phyloP scores from a whole-genome alignment of 768 basidiomycete species.

The Solioccasus polychromus region DNA sequence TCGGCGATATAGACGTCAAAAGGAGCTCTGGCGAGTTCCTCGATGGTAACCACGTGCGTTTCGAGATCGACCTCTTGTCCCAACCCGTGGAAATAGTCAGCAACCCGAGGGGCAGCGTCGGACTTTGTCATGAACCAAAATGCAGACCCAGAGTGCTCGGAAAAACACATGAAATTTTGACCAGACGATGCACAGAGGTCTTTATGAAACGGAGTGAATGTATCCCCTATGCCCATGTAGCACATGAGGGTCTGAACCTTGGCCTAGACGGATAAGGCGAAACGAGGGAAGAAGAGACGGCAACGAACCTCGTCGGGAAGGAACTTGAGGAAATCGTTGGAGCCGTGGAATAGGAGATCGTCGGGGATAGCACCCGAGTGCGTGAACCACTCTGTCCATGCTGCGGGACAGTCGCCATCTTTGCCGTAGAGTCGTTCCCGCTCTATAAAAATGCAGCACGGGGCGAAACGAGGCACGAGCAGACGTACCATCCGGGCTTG shows the following conservation, averaged over 20 bases:
- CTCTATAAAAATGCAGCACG: too few relatives aligned
- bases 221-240: conserved; percentile 79
- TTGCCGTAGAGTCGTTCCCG: conserved; percentile 70
- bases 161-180: conserved; percentile 84
- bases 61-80: conserved; percentile 66
- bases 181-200: conserved; percentile 83
- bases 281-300: background rate
- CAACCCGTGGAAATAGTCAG: conserved; percentile 52
- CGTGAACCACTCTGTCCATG: conserved; percentile 65
- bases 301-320: conserved; percentile 50
- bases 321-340: conserved; percentile 56
- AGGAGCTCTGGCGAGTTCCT: conserved; percentile 62
- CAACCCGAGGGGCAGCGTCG: conserved; percentile 50
- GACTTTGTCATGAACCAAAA: conserved; percentile 87
- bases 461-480: too few relatives aligned
- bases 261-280: conserved; percentile 37
- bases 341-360: conserved; percentile 47
- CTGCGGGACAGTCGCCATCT: conserved; percentile 64
- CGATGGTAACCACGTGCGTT: conserved; percentile 57
- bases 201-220: conserved; percentile 83
- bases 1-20: conserved; percentile 70
- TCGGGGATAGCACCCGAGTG: conserved; percentile 47
- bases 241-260: conserved; percentile 81
- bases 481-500: conserved; percentile 38
- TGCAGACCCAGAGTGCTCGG: conserved; percentile 67